These are phyloP conservation scores for Alternaria gansuensis DNA, from an alignment of 2,329 filamentous ascomycete genomes.

Conservation along the genomic window DNA sequence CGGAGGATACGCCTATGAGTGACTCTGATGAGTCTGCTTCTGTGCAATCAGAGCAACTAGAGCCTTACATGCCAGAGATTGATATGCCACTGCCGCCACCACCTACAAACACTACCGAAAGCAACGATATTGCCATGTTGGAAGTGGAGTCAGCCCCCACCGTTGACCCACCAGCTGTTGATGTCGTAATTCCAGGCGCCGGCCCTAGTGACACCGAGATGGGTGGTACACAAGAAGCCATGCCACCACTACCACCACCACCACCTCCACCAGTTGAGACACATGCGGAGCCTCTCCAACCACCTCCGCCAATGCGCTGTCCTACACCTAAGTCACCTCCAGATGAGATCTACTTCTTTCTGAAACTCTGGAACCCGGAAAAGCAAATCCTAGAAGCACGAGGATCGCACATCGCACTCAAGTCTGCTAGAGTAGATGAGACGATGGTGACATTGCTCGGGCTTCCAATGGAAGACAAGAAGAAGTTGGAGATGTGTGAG, in stretches of 20 bases:
- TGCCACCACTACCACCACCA: conserved; percentile 37
- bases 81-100: conserved; percentile 2
- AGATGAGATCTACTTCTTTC: conserved; percentile 54
- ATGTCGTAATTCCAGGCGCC: conserved; percentile 32
- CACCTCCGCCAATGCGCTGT: conserved; percentile 31
- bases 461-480: conserved; percentile 44
- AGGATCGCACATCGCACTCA: conserved; percentile 46
- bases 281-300: conserved; percentile 27
- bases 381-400: conserved; percentile 45
- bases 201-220: conserved; percentile 47
- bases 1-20: conserved; percentile 53
- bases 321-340: conserved; percentile 37
- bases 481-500: conserved; percentile 62
- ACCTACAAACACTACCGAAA: conserved; percentile 11
- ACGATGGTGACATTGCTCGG: conserved; percentile 44
- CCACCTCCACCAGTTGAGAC: conserved; percentile 29
- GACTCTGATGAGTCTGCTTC: conserved; percentile 44
- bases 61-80: conserved; percentile 15
- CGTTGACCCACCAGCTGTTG: conserved; percentile 33
- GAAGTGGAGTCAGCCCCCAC: conserved; percentile 30
- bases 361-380: conserved; percentile 53
- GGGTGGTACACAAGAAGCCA: conserved; percentile 47
- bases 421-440: conserved; percentile 47
- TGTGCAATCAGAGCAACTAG: conserved; percentile 11
- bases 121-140: conserved; percentile 37